Base-by-base conservation (phyloP, 2,329 filamentous ascomycete species). In the Capronia americana region DNA sequence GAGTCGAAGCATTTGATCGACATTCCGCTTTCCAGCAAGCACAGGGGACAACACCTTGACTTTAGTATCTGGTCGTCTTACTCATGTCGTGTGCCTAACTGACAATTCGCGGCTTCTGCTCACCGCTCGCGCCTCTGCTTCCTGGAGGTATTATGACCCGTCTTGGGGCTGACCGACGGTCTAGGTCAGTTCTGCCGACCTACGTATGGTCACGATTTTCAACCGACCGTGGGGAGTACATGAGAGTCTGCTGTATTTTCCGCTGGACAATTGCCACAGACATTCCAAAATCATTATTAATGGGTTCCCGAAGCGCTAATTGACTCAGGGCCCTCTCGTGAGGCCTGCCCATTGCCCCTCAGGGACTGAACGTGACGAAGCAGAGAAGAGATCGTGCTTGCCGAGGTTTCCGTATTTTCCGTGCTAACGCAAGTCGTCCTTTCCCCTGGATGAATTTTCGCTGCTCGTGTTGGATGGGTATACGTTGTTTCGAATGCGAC, bases 21-120 rank as follows among this genome's bases (percentile, higher is more conserved):
- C 30, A 59, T 32, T 46, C 30, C 24, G 57, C 57, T 32, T 23
- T 41, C n/a, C 26, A 12, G 20, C 20, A 46, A 48, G 38, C 38
- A 44, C 14, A 44, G 38, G 17, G 38, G 38, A 8, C 38, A 44
- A 17, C 6, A 6, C 38, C 4, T n/a, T 44, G 14, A n/a, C 17
- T n/a, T 44, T 44, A 8, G 20, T 44, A 44, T 41, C 14, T 44
- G 38, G 32, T 38, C n/a, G 46, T 53, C 54, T 58, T 64, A 57
- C 55, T 64, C 55, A 58, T 58, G 62, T 64, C 56, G 62, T 46
- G 62, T 64, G 62, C 62, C 62, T 64, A 24, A 44, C 7, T n/a
- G 38, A 44, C 38, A 44, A 44, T 20, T 44, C 17, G 38, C 14
- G 5, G 14, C 38, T n/a, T n/a, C 38, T 44, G 38, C 17, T 44